These are phyloP conservation scores for Malus fusca DNA, from an alignment of 306 rosid species.

Conservation along the genomic window DNA sequence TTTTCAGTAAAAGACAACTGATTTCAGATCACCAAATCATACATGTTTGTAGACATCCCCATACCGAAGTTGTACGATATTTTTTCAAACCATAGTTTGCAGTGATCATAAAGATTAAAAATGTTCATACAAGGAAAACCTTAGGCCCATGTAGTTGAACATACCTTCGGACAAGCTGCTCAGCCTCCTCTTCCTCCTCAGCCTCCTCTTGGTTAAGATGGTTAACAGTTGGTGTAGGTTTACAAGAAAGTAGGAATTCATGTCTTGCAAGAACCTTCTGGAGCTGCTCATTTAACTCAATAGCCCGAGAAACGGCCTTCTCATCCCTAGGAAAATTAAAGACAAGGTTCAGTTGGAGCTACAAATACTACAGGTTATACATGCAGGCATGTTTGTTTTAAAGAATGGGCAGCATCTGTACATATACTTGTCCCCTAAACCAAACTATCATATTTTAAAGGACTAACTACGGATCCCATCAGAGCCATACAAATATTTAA, in stretches of 20 bases:
- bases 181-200: slow-evolving; percentile 85
- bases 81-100: not conserved
- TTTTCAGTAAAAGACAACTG: slow-evolving; percentile 10
- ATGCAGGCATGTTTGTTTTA: not conserved
- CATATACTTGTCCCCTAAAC: not conserved
- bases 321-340: slow-evolving; percentile 47
- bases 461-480: not conserved
- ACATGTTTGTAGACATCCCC: not conserved
- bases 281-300: slow-evolving; percentile 79
- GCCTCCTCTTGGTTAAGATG: slow-evolving; percentile 39
- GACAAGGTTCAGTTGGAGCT: slow-evolving; percentile 3
- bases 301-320: slow-evolving; percentile 70
- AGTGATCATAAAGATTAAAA: not conserved
- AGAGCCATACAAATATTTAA: not conserved
- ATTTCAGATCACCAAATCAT: slow-evolving; percentile 2
- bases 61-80: not conserved
- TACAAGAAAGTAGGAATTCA: slow-evolving; percentile 66
- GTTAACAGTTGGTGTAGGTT: slow-evolving; percentile 35
- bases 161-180: slow-evolving; percentile 83
- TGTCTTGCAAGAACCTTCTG: slow-evolving; percentile 84
- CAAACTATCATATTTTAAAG: not conserved
- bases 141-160: not conserved
- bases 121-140: not conserved
- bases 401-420: not conserved
- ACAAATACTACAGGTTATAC: not conserved